Evolutionary conservation across 441 rosid species (phyloP), one percentile per base, ranked within the genome.

Genomic region (Populus hybrid): DNA sequence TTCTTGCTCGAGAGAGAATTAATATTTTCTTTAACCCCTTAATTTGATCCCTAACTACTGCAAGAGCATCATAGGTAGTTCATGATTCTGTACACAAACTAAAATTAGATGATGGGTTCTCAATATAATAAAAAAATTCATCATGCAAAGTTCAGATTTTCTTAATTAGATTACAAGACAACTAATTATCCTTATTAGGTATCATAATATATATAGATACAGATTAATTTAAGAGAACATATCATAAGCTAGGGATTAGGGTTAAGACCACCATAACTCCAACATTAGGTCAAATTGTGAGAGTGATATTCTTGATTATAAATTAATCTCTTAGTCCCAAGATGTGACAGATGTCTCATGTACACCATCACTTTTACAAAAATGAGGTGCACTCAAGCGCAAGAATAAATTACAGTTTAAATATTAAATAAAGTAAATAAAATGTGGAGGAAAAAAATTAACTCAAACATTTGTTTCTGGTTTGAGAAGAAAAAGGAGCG

Each of bases 401-500:
- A 33, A 28, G 6, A 72, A 28, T 18, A n/a, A 10, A 50, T 26
- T 8, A 72, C n/a, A 14, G 35, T 71, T 0, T 1, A 71, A 50
- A 42, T 14, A 71, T 12, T 9, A 11, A 1, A 29, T 42, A 33
- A 28, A 26, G 33, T 10, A 28, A 64, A 29, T n/a, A 29, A 29
- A 24, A 3, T 11, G 35, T 7, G 35, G 61, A 50, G 20, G 35
- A 45, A 65, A 35, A 64, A 65, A 9, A 67, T 33, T 66, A 18
- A 40, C 50, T 29, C 31, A 6, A 28, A 67, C 35, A 29, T 82
- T 61, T 71, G 79, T 74, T 53, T 78, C 64, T 40, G 79, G 79
- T 72, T 31, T 21, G 68, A 63, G 78, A 78, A 67, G 79, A 42
- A 75, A 78, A 78, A 61, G 79, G 72, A 10, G 26, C 61, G 7